These are phyloP conservation scores for Verbascum thapsus DNA, from an alignment of 257 asterid species.

Conservation along the genomic window DNA sequence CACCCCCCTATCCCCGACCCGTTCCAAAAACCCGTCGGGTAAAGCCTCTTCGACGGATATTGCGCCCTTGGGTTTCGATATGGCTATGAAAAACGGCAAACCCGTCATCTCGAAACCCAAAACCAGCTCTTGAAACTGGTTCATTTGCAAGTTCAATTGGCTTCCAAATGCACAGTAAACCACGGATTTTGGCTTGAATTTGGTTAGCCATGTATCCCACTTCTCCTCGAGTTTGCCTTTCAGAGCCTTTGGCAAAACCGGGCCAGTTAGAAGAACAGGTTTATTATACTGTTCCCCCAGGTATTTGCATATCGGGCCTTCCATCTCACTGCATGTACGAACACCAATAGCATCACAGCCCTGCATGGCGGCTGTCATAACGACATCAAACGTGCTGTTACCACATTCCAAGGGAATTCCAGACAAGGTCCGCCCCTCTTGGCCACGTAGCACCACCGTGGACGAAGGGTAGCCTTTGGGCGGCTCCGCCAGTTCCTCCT, in stretches of 20 bases:
- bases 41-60: constrained; percentile 59
- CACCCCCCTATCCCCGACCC: constrained; percentile 56
- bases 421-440: constrained; percentile 49
- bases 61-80: constrained; percentile 60
- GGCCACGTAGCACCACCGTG: constrained; percentile 48
- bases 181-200: constrained; percentile 45
- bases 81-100: constrained; percentile 62
- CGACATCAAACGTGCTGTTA: constrained; percentile 43
- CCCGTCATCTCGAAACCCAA: constrained; percentile 74
- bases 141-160: constrained; percentile 46
- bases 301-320: constrained; percentile 68
- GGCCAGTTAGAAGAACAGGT: constrained; percentile 65
- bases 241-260: constrained; percentile 52
- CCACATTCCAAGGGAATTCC: constrained; percentile 56
- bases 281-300: constrained; percentile 50
- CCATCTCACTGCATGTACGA: constrained; percentile 67
- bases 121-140: constrained; percentile 63
- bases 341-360: constrained; percentile 65
- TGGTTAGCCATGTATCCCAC: constrained; percentile 60
- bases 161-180: constrained; percentile 77
- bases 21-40: constrained; percentile 69
- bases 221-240: constrained; percentile 44
- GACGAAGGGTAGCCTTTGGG: constrained; percentile 68
- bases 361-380: constrained; percentile 49
- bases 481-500: constrained; percentile 43